Percentiles rank a stretch among this genome's conserved stretches.
These are phyloP conservation scores for Sordariomycetes sp. DNA, from an alignment of 2,329 filamentous ascomycete species.

Conservation along the genomic window DNA sequence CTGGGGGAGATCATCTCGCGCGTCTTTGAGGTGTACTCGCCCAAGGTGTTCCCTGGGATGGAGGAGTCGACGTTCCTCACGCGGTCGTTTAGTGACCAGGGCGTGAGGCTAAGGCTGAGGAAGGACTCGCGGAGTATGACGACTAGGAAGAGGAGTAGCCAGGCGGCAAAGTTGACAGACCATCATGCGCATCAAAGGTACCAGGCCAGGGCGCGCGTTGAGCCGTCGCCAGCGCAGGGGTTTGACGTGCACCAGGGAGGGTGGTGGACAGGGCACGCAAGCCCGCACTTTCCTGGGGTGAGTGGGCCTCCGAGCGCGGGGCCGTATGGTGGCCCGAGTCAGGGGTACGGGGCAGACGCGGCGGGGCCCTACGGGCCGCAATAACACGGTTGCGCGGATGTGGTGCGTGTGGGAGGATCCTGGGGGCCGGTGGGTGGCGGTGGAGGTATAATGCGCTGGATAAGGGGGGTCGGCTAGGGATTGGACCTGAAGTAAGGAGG, in stretches of 20 bases:
- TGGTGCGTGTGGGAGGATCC: background rate
- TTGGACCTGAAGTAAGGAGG: background rate
- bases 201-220: slow-evolving; percentile 1
- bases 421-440: background rate
- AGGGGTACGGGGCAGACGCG: background rate
- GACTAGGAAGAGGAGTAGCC: slow-evolving; percentile 29
- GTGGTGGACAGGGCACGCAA: slow-evolving; percentile 2
- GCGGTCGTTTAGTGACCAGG: slow-evolving; percentile 74
- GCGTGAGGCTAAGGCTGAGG: slow-evolving; percentile 66
- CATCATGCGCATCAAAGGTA: slow-evolving; percentile 2
- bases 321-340: background rate
- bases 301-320: slow-evolving; percentile 1
- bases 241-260: slow-evolving; percentile 4
- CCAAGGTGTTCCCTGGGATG: slow-evolving; percentile 68
- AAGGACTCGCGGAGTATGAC: slow-evolving; percentile 60
- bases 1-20: slow-evolving; percentile 37
- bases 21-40: slow-evolving; percentile 49
- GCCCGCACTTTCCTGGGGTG: background rate
- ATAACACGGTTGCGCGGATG: background rate
- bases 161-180: slow-evolving; percentile 9
- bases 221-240: background rate
- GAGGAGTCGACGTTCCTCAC: slow-evolving; percentile 71
- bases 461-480: background rate
- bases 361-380: slow-evolving; percentile 1
- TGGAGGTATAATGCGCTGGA: background rate